Conservation (phyloP, 2,329 filamentous ascomycete species). For the Furcasterigmium furcatum region DNA sequence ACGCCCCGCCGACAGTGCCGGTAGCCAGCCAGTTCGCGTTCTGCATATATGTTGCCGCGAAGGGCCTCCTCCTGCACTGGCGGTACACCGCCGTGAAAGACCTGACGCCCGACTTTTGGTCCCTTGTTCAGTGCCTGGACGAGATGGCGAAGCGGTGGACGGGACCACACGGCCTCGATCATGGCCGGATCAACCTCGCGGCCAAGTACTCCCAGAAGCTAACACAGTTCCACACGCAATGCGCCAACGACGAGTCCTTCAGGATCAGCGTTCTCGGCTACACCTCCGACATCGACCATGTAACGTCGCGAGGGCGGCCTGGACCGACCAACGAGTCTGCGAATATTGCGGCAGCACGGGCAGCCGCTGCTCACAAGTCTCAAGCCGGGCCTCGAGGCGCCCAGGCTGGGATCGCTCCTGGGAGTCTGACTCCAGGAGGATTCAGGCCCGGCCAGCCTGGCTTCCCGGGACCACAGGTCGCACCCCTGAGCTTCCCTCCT, state of each 20-base stretch:
- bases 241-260: conserved; percentile 4
- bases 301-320: background rate
- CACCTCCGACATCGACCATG: conserved; percentile 7
- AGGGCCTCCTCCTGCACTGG: conserved; percentile 30
- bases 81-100: conserved; percentile 16
- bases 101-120: conserved; percentile 18
- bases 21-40: conserved; percentile 36
- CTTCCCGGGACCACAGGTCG: too few species aligned
- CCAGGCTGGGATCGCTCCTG: too few species aligned
- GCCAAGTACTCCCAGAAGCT: conserved; percentile 10
- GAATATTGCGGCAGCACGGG: background rate
- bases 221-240: conserved; percentile 6
- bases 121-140: conserved; percentile 14
- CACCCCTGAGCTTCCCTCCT: too few species aligned
- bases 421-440: too few species aligned
- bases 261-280: conserved; percentile 8
- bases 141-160: conserved; percentile 16
- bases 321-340: background rate
- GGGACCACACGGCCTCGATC: conserved; percentile 3
- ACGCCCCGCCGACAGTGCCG: conserved; percentile 17
- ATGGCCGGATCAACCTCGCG: conserved; percentile 4
- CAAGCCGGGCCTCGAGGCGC: too few species aligned
- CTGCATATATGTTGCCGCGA: conserved; percentile 35
- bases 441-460: too few species aligned
- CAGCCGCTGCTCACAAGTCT: too few species aligned